Base-by-base conservation (phyloP, 2,329 filamentous ascomycete species). In the Colletotrichum liriopes region DNA sequence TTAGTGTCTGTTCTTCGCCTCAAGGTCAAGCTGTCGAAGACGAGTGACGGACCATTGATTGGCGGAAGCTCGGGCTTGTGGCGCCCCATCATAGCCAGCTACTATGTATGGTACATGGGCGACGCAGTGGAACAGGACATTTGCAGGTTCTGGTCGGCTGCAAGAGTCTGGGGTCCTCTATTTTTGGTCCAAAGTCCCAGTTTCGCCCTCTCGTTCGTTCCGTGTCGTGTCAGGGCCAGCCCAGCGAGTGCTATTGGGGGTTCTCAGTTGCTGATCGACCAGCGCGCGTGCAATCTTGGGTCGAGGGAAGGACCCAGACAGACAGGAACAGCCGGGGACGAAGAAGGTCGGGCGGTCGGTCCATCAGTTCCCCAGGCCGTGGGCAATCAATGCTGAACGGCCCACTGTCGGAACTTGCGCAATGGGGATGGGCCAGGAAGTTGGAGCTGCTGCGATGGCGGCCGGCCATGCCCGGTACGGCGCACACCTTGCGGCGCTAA, bases 221-320 rank as follows among this genome's bases (percentile, higher is more conserved):
- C 37, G 55, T 45, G 37, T 62, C 4, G 9, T 54, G 47, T 41
- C 65, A 59, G 52, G 52, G 45, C 69, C 65, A 72, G 65, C 67
- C 55, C 37, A 29, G 58, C 29, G 18, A 56, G 41, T 16, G 37
- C 35, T 59, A 65, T 68, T 26, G 65, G 65, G 52, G 26, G 29
- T 23, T 20, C n/a, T 52, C 59, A 37, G 59, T 68, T 68, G 59
- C 65, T 41, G 65, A 39, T 47, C 43, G 51, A 72, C 65, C 18
- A 54, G n/a, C 52, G 16, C 32, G 37, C 58, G 11, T 51, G 69
- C 45, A 64, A 72, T 72, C 58, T 59, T 64, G 32, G 45, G 43
- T 72, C 43, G 37, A 72, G 69, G 69, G 69, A 72, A 69, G 52
- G 45, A 59, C 69, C 65, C 59, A 72, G 65, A 55, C 63, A 51